A percentile compares a stretch with the other conserved stretches of the same genome.
Conservation (phyloP, 1,139 yeast genomes). For the Hansenula sp. region DNA sequence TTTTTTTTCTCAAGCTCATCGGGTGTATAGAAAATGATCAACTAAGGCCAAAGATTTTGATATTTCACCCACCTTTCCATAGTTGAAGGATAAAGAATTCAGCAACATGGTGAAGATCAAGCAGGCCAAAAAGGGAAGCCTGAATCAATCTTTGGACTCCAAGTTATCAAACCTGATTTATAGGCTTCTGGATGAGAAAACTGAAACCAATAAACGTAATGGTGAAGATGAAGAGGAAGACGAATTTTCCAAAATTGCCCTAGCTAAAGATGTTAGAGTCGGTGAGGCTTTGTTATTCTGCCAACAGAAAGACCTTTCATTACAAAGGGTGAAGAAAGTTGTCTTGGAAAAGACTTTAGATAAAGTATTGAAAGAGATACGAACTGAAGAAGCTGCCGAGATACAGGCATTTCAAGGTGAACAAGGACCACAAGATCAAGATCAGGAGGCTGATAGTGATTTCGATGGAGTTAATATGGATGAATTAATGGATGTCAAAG, state of each 20-base stretch:
- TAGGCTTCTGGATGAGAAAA: conserved; percentile 47
- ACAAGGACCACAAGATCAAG: conserved; percentile 14
- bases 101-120: conserved; percentile 18
- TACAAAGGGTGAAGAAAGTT: conserved; percentile 63
- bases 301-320: conserved; percentile 56
- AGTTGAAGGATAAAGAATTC: not conserved
- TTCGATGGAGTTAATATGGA: conserved; percentile 42
- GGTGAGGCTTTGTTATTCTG: conserved; percentile 51
- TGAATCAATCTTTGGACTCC: conserved; percentile 38
- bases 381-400: conserved; percentile 29
- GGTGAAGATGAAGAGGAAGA: conserved; percentile 24
- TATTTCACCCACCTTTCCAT: no score
- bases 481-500: conserved; percentile 58
- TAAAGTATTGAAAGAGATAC: conserved; percentile 41
- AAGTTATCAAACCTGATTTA: conserved; percentile 48
- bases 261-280: conserved; percentile 54
- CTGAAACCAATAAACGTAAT: conserved; percentile 37
- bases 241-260: conserved; percentile 37
- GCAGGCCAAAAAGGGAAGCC: conserved; percentile 10
- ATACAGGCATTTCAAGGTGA: conserved; percentile 13
- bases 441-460: conserved; percentile 33
- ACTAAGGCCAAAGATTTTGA: not conserved
- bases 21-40: not conserved
- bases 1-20: conserved; percentile 3
- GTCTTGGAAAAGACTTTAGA: conserved; percentile 57